Conservation (phyloP, 108 stramenopile species). For the Thalassiosira profunda region DNA sequence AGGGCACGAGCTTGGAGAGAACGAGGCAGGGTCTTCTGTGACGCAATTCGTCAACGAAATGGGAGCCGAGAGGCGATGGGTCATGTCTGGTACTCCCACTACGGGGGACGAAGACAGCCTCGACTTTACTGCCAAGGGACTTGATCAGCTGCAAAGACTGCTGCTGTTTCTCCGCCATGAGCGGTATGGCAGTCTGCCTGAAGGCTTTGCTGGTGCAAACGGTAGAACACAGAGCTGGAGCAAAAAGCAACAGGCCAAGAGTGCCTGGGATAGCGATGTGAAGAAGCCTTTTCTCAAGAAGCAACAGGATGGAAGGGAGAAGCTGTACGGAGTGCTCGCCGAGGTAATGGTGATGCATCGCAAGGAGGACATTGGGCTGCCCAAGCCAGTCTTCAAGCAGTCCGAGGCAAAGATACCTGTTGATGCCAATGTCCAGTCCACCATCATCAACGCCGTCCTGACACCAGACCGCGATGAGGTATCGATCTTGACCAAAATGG, state of each 20-base stretch:
- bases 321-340: slow-evolving; percentile 35
- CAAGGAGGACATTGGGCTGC: slow-evolving; percentile 61
- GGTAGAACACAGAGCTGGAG: not conserved
- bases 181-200: slow-evolving; percentile 32
- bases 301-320: slow-evolving; percentile 31
- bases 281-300: slow-evolving; percentile 50
- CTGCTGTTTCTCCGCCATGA: slow-evolving; percentile 53
- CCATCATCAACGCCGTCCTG: slow-evolving; percentile 27
- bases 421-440: slow-evolving; percentile 34
- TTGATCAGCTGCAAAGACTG: slow-evolving; percentile 61
- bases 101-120: slow-evolving; percentile 56
- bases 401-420: slow-evolving; percentile 40
- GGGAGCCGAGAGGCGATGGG: slow-evolving; percentile 83
- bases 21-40: slow-evolving; percentile 38
- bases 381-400: slow-evolving; percentile 57
- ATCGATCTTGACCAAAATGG: not conserved
- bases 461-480: not conserved
- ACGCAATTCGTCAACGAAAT: slow-evolving; percentile 57
- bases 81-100: slow-evolving; percentile 82
- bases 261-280: slow-evolving; percentile 49
- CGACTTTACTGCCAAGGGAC: slow-evolving; percentile 29
- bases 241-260: slow-evolving; percentile 34
- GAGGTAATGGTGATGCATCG: slow-evolving; percentile 64
- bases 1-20: slow-evolving; percentile 73
- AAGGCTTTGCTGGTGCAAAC: not conserved